These are phyloP conservation scores for Onygena corvina DNA, from an alignment of 2,329 filamentous ascomycete genomes.

Conservation along the genomic window DNA sequence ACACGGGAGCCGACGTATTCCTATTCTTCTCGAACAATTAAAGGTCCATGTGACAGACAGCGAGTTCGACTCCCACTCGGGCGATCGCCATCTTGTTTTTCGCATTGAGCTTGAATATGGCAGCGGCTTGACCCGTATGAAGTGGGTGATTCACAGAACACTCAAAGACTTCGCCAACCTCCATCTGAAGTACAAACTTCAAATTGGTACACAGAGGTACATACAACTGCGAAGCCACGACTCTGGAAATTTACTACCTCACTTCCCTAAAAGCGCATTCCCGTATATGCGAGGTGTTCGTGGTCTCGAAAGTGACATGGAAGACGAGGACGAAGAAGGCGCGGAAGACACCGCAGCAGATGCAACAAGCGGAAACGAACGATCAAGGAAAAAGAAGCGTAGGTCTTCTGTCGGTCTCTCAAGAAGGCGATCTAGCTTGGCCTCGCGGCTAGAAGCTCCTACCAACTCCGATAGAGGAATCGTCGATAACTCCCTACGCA, in stretches of 20 bases:
- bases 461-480: slow-evolving; percentile 28
- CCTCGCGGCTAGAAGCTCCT: slow-evolving; percentile 28
- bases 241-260: slow-evolving; percentile 65
- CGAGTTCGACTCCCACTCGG: slow-evolving; percentile 46
- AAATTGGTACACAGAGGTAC: slow-evolving; percentile 71
- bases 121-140: slow-evolving; percentile 89
- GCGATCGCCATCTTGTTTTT: slow-evolving; percentile 69
- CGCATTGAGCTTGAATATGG: slow-evolving; percentile 92
- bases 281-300: slow-evolving; percentile 76
- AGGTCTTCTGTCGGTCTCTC: slow-evolving; percentile 46
- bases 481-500: slow-evolving; percentile 4
- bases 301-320: slow-evolving; percentile 68
- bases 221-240: slow-evolving; percentile 58
- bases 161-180: slow-evolving; percentile 84
- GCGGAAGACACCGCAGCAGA: slow-evolving; percentile 45
- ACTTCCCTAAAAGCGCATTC: slow-evolving; percentile 79
- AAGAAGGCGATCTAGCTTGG: slow-evolving; percentile 47
- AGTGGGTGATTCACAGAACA: slow-evolving; percentile 81
- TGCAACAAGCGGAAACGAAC: slow-evolving; percentile 57
- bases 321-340: slow-evolving; percentile 48
- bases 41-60: slow-evolving; percentile 81
- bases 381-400: slow-evolving; percentile 41
- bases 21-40: slow-evolving; percentile 86
- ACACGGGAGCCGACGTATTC: slow-evolving; percentile 87
- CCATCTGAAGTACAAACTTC: slow-evolving; percentile 84